These are phyloP conservation scores for Pseudognaphalium luteoalbum DNA, from an alignment of 129 eudicot genomes.

Conservation along the genomic window DNA sequence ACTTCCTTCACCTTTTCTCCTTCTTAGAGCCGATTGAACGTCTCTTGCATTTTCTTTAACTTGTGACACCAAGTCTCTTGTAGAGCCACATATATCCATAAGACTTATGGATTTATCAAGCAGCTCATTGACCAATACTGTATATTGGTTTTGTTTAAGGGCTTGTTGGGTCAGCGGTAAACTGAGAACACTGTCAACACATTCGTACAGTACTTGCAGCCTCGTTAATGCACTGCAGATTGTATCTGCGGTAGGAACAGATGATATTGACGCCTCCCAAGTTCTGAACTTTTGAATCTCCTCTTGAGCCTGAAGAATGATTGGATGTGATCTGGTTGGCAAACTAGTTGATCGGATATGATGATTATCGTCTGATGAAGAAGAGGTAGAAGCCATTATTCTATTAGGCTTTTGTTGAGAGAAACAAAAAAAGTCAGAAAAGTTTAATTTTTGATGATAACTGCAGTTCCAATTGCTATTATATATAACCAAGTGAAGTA, in stretches of 20 bases:
- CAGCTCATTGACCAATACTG: slow-evolving; percentile 39
- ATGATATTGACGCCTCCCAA: slow-evolving; percentile 41
- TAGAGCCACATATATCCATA: slow-evolving; percentile 45
- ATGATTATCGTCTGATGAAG: slow-evolving; percentile 20
- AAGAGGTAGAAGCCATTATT: slow-evolving; percentile 35
- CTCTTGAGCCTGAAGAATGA: slow-evolving; percentile 41
- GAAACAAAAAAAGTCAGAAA: slow-evolving; percentile 2
- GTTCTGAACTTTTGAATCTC: slow-evolving; percentile 41
- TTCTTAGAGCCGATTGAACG: slow-evolving; percentile 42
- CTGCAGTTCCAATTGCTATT: slow-evolving; percentile 14
- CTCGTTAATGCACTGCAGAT: slow-evolving; percentile 42
- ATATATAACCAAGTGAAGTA: slow-evolving; percentile 29
- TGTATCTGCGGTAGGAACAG: slow-evolving; percentile 41
- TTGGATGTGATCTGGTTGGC: slow-evolving; percentile 49
- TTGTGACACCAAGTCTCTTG: slow-evolving; percentile 42
- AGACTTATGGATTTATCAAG: slow-evolving; percentile 46
- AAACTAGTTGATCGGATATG: slow-evolving; percentile 54
- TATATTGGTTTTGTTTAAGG: slow-evolving; percentile 35
- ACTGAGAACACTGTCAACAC: slow-evolving; percentile 49
- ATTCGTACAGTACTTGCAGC: slow-evolving; percentile 46
- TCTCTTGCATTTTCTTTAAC: slow-evolving; percentile 37
- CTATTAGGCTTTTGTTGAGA: not conserved
- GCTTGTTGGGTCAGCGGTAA: slow-evolving; percentile 47
- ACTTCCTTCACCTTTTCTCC: slow-evolving; percentile 38
- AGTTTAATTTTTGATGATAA: slow-evolving; percentile 13